These are phyloP conservation scores for Nemania sp. DNA, from an alignment of 2,329 filamentous ascomycete genomes.

Conservation along the genomic window DNA sequence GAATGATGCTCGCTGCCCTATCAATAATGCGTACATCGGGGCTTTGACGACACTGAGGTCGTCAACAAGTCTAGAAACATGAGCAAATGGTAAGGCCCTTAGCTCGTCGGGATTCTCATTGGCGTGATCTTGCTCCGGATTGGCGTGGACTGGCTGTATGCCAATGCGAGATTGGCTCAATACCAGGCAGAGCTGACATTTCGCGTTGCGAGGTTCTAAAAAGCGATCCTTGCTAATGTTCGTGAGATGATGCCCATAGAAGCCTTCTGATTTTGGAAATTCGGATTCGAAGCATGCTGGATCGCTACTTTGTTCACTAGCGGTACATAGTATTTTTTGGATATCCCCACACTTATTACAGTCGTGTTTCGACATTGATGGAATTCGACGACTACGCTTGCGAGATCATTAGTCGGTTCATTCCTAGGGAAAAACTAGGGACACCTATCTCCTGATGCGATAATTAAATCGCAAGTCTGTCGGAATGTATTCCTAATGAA, in stretches of 20 bases:
- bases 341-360: background rate
- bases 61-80: background rate
- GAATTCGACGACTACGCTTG: background rate
- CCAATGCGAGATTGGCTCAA: background rate
- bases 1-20: background rate
- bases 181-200: background rate
- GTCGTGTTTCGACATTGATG: background rate
- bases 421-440: background rate
- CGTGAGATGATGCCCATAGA: background rate
- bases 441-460: too few species aligned
- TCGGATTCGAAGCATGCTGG: background rate
- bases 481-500: too few species aligned
- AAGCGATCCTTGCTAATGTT: background rate
- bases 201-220: background rate
- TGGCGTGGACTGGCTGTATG: background rate
- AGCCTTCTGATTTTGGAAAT: background rate
- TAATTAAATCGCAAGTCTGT: too few species aligned
- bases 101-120: background rate
- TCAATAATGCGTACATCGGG: background rate
- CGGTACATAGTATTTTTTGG: background rate
- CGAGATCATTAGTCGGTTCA: background rate
- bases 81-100: background rate
- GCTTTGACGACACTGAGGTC: background rate
- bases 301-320: background rate
- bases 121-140: slow-evolving; percentile 39